These are phyloP conservation scores for Rhizopogon vesiculosus DNA, from an alignment of 768 basidiomycete genomes.

Conservation along the genomic window DNA sequence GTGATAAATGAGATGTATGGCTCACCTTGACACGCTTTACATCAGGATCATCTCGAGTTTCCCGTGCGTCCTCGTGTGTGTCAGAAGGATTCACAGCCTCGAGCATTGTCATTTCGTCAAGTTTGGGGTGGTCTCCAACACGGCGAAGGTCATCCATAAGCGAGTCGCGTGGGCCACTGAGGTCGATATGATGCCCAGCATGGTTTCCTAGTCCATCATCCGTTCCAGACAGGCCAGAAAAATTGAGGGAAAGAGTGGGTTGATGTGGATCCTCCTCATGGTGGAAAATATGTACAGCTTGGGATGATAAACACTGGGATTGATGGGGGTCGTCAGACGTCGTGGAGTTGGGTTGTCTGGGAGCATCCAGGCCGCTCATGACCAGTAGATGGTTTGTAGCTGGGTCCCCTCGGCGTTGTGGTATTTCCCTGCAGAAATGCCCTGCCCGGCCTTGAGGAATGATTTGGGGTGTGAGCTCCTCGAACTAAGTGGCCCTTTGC, in stretches of 20 bases:
- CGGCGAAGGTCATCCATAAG: constrained; percentile 29
- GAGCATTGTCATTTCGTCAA: constrained; percentile 27
- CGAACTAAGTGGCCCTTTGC: neutral
- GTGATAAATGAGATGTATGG: constrained; percentile 17
- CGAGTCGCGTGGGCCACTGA: constrained; percentile 27
- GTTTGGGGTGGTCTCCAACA: constrained; percentile 28
- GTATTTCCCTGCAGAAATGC: constrained; percentile 3
- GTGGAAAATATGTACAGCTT: constrained; percentile 23
- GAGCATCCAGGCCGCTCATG: constrained; percentile 42
- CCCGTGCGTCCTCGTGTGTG: constrained; percentile 53
- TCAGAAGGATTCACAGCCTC: constrained; percentile 34
- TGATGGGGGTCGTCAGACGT: constrained; percentile 23
- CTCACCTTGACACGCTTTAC: constrained; percentile 83
- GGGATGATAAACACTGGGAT: constrained; percentile 27
- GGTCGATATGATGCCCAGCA: constrained; percentile 20
- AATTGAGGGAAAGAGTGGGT: constrained; percentile 22
- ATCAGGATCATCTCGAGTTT: constrained; percentile 65
- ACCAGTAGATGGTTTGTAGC: constrained; percentile 9
- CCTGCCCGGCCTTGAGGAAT: constrained; percentile 1
- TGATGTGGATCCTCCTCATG: constrained; percentile 28
- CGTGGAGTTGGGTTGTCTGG: constrained; percentile 21
- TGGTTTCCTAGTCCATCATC: constrained; percentile 21
- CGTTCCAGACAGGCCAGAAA: constrained; percentile 22
- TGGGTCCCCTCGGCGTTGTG: neutral
- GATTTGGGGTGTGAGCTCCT: constrained; percentile 1